Percentiles rank a stretch among this genome's conserved stretches.
phyloP scores from a whole-genome alignment of 83 land plant genomes.

The Larix sibirica region DNA sequence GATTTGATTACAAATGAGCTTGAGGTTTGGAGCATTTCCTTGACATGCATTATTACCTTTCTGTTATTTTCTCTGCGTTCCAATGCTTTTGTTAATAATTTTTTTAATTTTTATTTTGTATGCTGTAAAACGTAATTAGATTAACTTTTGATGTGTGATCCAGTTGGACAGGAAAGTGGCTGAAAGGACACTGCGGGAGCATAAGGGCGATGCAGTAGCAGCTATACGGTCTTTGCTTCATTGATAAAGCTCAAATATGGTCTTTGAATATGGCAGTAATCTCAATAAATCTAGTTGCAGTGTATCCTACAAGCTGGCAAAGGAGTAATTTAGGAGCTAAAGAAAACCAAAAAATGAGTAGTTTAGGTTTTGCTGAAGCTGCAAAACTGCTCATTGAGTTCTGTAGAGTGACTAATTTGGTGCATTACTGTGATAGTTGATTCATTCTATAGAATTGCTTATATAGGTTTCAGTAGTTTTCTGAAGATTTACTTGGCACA shows the following conservation, averaged over 20 bases:
- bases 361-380: neutral
- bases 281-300: neutral
- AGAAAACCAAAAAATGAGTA: too few relatives aligned
- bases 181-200: conserved; percentile 88
- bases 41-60: neutral
- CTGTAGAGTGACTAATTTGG: neutral
- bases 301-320: neutral
- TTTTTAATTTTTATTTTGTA: neutral
- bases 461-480: neutral
- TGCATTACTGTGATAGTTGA: neutral
- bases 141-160: neutral
- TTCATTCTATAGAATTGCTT: neutral
- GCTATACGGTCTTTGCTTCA: conserved; percentile 79
- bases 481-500: neutral
- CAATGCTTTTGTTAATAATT: neutral
- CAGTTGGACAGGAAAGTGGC: conserved; percentile 95
- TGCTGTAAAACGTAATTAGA: neutral
- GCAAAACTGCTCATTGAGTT: neutral
- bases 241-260: conserved; percentile 20
- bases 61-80: neutral
- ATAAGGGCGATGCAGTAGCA: conserved; percentile 96
- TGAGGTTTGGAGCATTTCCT: conserved; percentile 47
- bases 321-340: too few relatives aligned
- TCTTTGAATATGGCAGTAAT: neutral
- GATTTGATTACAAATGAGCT: conserved; percentile 92